Conservation (phyloP, 345 rosid genomes). For the Schrenkiella parvula region DNA sequence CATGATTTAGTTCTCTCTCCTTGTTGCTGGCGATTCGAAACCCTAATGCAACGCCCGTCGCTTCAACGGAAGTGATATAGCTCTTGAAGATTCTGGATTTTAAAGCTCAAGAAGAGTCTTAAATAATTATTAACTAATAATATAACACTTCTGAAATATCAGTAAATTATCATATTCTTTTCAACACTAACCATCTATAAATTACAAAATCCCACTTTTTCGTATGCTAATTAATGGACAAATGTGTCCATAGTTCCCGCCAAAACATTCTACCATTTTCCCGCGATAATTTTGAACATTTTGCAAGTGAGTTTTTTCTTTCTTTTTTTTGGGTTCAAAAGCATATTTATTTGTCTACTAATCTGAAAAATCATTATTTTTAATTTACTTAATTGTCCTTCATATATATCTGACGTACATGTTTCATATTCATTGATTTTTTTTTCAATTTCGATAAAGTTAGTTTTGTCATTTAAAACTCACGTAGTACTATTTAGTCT, state of each 20-base stretch:
- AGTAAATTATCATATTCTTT: neutral
- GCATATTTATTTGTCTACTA: neutral
- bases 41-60: conserved; percentile 20
- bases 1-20: conserved; percentile 30
- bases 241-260: neutral
- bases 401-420: too few species aligned
- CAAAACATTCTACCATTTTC: neutral
- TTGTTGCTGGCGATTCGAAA: neutral
- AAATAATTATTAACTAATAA: neutral
- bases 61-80: conserved; percentile 2
- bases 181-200: neutral
- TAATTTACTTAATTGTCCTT: too few species aligned
- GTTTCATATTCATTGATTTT: too few species aligned
- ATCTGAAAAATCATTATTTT: neutral
- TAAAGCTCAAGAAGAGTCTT: neutral
- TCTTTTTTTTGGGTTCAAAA: neutral
- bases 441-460: too few species aligned
- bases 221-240: neutral
- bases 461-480: too few species aligned
- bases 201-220: neutral
- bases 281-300: neutral
- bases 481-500: too few species aligned
- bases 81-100: neutral
- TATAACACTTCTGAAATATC: neutral
- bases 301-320: neutral